Conservation (phyloP, 2,329 filamentous ascomycete species). For the Zymoseptoria pseudotritici region DNA sequence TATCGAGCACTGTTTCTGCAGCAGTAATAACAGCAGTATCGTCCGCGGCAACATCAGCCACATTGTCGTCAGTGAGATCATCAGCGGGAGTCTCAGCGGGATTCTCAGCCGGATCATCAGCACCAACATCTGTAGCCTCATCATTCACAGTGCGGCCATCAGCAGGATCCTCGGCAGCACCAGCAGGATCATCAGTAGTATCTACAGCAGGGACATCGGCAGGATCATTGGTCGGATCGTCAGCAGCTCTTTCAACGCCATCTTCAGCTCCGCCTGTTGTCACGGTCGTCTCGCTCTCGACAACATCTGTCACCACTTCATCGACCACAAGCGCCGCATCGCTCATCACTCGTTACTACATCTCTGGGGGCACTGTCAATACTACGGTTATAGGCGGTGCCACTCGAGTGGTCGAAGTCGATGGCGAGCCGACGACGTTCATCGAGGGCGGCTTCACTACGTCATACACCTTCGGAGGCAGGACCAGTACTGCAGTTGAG, state of each 20-base stretch:
- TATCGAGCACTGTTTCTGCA: background rate
- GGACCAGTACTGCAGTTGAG: background rate
- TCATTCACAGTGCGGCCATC: no score
- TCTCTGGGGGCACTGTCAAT: background rate
- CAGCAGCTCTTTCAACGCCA: background rate
- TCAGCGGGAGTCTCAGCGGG: no score
- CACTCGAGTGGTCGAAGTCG: background rate
- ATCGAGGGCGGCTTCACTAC: constrained; percentile 1
- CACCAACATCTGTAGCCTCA: no score
- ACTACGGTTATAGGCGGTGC: background rate
- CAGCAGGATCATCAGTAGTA: no score
- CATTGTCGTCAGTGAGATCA: no score
- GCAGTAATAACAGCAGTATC: no score
- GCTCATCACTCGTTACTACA: constrained; percentile 2
- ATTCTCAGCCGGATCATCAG: no score
- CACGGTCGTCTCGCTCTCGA: background rate
- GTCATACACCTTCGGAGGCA: constrained; percentile 1
- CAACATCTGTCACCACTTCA: background rate
- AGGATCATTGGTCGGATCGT: no score
- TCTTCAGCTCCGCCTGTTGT: background rate
- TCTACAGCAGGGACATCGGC: no score
- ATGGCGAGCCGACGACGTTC: background rate
- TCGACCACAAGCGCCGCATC: background rate
- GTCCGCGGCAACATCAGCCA: no score
- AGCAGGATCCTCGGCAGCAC: no score